Base-by-base conservation (phyloP, 768 basidiomycete genomes). In the Heimioporus sp. region DNA sequence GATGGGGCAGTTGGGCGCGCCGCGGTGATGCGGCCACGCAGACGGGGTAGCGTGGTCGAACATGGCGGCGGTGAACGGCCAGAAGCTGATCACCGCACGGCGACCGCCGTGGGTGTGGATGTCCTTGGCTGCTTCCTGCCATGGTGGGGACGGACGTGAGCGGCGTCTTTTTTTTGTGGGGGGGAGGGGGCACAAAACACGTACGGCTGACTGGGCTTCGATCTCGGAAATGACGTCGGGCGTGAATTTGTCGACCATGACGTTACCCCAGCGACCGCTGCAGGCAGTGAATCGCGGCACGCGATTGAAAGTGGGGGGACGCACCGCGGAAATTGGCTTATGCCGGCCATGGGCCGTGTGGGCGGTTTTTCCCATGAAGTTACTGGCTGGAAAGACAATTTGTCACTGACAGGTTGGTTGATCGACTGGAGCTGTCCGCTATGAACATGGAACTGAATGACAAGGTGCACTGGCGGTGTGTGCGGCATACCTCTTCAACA, bases 61-160 rank as follows among this genome's bases (percentile, higher is more conserved):
- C 49, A 61, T 62, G 39, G 40, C 30, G 9, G 31, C 10, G 24
- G 56, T 49, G 10, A 61, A 61, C 1, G 60, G 56, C 60, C 60
- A 61, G 10, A 61, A 10, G 20, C 46, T 34, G 7, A 58, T 13
- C 16, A 15, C 43, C 44, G 53, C 39, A 10, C 47, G 46, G 10
- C n/a, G 49, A n/a, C 55, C 51, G 0, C 39, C 42, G n/a, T 42
- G 4, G 35, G 11, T 20, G 5, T 12, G 4, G 34, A 47, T 16
- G 21, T 46, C 7, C 20, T 36, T 11, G 32, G 46, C 39, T 6
- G 35, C 41, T 20, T 30, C 19, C 44, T 43, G 37, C n/a, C n/a
- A n/a, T 30, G 38, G 13, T 7, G 4, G 4, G 24, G 24, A n/a
- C n/a, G 24, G 6, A 4, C 24, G 24, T 28, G 24, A 28, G 24